These are phyloP conservation scores for Pseudogymnoascus sp. DNA, from an alignment of 2,329 filamentous ascomycete genomes.

Conservation along the genomic window DNA sequence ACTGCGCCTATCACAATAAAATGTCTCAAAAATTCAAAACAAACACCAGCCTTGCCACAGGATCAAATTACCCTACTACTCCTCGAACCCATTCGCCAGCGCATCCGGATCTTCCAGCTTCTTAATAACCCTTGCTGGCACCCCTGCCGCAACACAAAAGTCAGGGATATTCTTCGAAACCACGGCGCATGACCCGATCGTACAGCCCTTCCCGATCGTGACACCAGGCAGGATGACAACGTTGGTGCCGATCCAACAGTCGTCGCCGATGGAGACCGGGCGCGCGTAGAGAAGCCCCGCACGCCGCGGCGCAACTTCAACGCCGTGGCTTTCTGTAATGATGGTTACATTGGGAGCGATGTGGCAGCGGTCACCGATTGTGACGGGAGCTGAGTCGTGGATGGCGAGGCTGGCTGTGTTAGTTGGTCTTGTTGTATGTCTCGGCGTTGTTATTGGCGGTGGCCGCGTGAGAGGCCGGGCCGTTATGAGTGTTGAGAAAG, in stretches of 20 bases:
- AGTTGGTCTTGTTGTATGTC: background rate
- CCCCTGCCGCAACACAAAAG: conserved; percentile 18
- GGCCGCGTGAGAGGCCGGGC: background rate
- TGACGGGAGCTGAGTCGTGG: conserved; percentile 39
- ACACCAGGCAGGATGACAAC: conserved; percentile 45
- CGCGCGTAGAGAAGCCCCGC: conserved; percentile 46
- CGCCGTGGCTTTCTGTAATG: conserved; percentile 64
- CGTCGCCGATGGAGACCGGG: conserved; percentile 41
- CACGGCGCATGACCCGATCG: conserved; percentile 44
- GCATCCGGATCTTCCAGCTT: background rate
- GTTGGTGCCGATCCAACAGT: conserved; percentile 49
- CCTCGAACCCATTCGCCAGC: background rate
- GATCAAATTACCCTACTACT: background rate
- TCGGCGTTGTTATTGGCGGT: background rate
- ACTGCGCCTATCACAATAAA: background rate
- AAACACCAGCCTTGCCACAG: background rate
- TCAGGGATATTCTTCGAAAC: conserved; percentile 32
- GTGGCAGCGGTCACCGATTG: conserved; percentile 25
- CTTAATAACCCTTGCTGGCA: conserved; percentile 18
- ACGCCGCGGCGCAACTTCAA: conserved; percentile 46
- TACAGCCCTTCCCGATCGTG: conserved; percentile 44
- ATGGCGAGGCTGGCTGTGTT: conserved; percentile 18
- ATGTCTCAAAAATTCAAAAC: background rate
- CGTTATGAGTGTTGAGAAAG: background rate
- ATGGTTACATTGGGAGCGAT: conserved; percentile 66